phyloP scores from a whole-genome alignment of 2,329 filamentous ascomycete genomes.

The Exophiala mesophila region DNA sequence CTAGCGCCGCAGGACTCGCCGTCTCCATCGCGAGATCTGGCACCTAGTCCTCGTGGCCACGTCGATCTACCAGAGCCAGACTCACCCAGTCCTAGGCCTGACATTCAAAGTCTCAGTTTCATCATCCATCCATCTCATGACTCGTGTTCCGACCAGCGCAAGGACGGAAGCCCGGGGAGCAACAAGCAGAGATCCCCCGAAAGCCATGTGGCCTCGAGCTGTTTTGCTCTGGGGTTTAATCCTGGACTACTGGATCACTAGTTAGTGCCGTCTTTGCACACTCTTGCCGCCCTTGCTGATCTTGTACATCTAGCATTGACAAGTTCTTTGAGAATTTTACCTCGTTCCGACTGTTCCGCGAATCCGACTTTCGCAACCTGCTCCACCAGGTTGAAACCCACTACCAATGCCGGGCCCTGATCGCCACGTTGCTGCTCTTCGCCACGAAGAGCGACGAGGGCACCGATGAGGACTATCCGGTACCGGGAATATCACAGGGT shows the following conservation, averaged over 20 bases:
- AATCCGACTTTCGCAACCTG: conserved; percentile 28
- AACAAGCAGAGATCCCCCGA: neutral
- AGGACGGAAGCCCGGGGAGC: neutral
- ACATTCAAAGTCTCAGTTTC: conserved; percentile 23
- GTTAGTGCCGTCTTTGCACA: neutral
- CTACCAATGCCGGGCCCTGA: conserved; percentile 24
- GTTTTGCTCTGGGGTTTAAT: neutral
- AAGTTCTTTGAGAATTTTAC: neutral
- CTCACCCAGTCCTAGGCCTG: no score
- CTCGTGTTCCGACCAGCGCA: conserved; percentile 8
- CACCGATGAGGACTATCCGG: no score
- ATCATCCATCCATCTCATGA: conserved; percentile 27
- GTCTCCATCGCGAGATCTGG: no score
- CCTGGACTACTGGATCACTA: neutral
- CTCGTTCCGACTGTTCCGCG: conserved; percentile 30
- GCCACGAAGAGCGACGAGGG: conserved; percentile 15
- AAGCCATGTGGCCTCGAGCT: neutral
- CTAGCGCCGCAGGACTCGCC: neutral
- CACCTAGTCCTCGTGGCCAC: no score
- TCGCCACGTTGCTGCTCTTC: conserved; percentile 29
- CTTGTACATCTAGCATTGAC: neutral
- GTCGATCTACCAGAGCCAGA: no score
- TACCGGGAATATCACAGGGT: no score
- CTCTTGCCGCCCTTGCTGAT: neutral
- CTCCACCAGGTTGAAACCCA: conserved; percentile 17